phyloP scores from a whole-genome alignment of 345 rosid genomes.

The Melastoma malabathricum region DNA sequence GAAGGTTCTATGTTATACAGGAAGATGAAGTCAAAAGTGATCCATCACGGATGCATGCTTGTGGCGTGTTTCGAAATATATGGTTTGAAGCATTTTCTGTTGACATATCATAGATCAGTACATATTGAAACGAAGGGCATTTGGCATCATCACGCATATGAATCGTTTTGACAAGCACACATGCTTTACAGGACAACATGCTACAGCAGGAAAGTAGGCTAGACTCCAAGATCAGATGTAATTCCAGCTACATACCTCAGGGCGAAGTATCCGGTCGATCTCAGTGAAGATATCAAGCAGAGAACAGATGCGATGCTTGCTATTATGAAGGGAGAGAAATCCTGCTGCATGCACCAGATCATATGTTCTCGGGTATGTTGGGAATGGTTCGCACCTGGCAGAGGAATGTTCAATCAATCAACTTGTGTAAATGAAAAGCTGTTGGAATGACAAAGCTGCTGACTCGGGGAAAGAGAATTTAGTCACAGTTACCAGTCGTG shows the following conservation, averaged over 20 bases:
- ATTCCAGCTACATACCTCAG: constrained; percentile 49
- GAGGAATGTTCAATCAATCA: constrained; percentile 2
- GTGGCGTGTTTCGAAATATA: too few species aligned
- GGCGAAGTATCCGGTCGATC: constrained; percentile 89
- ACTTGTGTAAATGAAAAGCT: too few species aligned
- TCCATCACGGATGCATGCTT: too few species aligned
- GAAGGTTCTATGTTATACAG: too few species aligned
- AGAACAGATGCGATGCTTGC: constrained; percentile 35
- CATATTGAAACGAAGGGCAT: too few species aligned
- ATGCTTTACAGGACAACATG: neutral
- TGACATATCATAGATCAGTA: too few species aligned
- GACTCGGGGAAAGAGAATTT: too few species aligned
- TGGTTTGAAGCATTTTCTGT: too few species aligned
- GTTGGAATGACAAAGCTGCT: too few species aligned
- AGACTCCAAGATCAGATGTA: neutral
- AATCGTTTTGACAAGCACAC: too few species aligned
- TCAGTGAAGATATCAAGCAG: constrained; percentile 53
- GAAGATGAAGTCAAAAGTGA: too few species aligned
- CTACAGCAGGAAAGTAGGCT: neutral
- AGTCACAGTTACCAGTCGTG: constrained; percentile 70
- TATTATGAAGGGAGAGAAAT: constrained; percentile 52
- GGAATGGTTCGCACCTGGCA: constrained; percentile 92
- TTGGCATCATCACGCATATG: too few species aligned
- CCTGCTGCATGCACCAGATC: constrained; percentile 87
- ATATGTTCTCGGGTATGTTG: constrained; percentile 85